These are phyloP conservation scores for Pseudocercospora musae DNA, from an alignment of 2,329 filamentous ascomycete species.

Conservation along the genomic window DNA sequence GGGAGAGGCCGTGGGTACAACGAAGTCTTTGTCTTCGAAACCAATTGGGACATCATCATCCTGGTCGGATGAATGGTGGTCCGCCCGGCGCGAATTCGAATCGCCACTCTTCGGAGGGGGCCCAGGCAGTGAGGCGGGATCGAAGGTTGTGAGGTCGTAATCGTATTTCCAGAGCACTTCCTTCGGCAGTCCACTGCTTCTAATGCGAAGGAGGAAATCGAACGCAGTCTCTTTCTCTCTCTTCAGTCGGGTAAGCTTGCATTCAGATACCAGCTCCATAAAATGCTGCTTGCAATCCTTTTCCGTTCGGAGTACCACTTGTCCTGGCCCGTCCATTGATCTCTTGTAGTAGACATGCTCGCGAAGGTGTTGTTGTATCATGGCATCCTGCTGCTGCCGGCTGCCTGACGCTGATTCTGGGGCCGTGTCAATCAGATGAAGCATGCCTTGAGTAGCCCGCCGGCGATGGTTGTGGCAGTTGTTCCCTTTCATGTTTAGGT, in stretches of 20 bases:
- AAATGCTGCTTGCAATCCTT: background rate
- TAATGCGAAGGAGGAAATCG: background rate
- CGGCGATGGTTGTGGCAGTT: background rate
- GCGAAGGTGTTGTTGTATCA: background rate
- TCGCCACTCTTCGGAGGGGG: background rate
- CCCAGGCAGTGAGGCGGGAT: background rate
- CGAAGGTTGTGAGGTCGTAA: background rate
- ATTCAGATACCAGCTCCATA: background rate
- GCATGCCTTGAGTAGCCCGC: background rate
- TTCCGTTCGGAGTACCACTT: background rate
- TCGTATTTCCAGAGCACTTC: background rate
- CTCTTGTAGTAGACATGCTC: background rate
- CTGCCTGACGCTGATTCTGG: background rate
- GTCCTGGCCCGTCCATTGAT: background rate
- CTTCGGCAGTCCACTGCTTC: background rate
- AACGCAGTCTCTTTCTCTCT: background rate
- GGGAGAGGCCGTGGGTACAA: background rate
- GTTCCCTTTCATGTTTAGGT: background rate
- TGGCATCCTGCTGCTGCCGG: background rate
- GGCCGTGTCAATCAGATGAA: background rate
- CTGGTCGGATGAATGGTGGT: background rate
- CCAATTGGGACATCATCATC: background rate
- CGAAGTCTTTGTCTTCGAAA: background rate
- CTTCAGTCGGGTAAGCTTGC: background rate
- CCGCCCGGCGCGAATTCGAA: too few species aligned